Conservation (phyloP, 139 green algal species). For the Chlorella sp. region DNA sequence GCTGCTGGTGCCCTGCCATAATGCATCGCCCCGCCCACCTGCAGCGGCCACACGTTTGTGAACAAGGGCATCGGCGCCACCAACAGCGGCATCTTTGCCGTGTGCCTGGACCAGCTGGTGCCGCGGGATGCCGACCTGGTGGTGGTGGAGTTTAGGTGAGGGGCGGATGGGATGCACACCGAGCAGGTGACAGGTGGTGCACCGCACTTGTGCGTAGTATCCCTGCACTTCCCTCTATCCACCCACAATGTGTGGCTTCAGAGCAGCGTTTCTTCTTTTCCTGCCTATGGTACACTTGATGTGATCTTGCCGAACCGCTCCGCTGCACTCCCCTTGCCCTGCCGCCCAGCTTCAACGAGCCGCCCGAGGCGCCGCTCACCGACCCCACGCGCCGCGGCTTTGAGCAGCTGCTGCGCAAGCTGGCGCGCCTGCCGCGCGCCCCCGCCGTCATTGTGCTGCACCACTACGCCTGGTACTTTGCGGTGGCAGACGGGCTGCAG, state of each 20-base stretch:
- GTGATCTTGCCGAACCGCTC: too few species aligned
- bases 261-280: too few species aligned
- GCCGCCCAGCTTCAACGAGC: constrained; percentile 8
- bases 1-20: too few species aligned
- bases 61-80: constrained; percentile 26
- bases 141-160: neutral
- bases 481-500: neutral
- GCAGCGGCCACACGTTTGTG: constrained; percentile 1
- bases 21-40: too few species aligned
- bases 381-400: constrained; percentile 3
- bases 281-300: too few species aligned
- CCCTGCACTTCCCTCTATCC: too few species aligned
- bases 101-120: constrained; percentile 12
- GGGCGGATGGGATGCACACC: too few species aligned
- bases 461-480: constrained; percentile 23
- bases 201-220: too few species aligned
- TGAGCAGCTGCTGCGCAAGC: constrained; percentile 28
- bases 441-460: constrained; percentile 20
- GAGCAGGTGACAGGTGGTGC: too few species aligned
- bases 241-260: too few species aligned
- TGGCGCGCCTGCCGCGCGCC: neutral
- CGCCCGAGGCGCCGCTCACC: neutral
- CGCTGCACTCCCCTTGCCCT: too few species aligned
- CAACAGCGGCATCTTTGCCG: constrained; percentile 15
- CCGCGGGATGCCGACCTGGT: neutral